Base-by-base conservation (phyloP, 345 rosid genomes). In the Corymbia maculata region DNA sequence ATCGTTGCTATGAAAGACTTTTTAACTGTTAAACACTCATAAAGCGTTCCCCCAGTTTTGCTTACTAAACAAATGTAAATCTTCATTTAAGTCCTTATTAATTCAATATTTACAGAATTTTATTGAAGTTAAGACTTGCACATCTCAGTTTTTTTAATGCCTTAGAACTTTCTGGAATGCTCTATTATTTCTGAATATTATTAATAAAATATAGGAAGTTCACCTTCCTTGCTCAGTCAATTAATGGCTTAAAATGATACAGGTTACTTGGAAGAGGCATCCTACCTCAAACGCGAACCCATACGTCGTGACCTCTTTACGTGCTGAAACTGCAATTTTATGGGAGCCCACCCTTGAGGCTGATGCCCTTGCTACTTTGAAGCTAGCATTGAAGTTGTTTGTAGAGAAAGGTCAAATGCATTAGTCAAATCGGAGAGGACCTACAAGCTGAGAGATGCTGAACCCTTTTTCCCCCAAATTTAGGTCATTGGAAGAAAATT, bases 281-380 rank as follows among this genome's bases (percentile, higher is more conserved):
- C 98, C 98, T 59, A 96, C 98, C 66, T 96, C 98, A 49, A 97
- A 95, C 95, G 95, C 96, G 98, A 97, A 95, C 89, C 98, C 97
- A 8, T 97, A 96, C 70, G 90, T 95, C 26, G 98, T 97, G 93
- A 97, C 96, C 66, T 53, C 93, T 21, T 90, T 96, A 51, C 91
- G 95, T 79, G 98, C 98, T 6, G 98, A 97, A 91, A 94, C 96
- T 36, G 94, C 98, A 85, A 64, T 96, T 50, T 89, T 96, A 51
- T 95, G 95, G 92, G 95, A 95, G 92, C 98, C 98, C 84, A 91
- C 95, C 95, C 95, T 94, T 32, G 95, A 96, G 89, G 99, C 97
- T 66, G 97, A 95, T 90, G 97, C 97, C 79, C 95, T 97, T 75
- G 98, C 98, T 64, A 98, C 98, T 88, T 94, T 95, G 92, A 96